Evolutionary conservation across 495 filamentous ascomycete genomes (phyloP).

Genomic region (Neurospora tetrasperma): DNA sequence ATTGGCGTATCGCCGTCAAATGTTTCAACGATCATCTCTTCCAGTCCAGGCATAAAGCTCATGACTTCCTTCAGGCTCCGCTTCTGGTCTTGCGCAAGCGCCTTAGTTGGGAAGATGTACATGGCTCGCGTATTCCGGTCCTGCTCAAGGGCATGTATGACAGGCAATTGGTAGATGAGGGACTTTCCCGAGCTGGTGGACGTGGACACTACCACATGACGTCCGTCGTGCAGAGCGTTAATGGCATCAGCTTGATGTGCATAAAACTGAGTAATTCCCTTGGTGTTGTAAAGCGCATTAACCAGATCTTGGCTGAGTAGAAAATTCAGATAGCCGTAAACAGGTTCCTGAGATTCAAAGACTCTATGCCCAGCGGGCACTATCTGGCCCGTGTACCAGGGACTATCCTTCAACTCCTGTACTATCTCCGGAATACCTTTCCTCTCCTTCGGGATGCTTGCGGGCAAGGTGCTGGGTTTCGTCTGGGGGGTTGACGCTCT

Average conservation of each 20-base stretch:
- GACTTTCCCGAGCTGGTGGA: constrained; percentile 96
- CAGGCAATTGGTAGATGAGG: constrained; percentile 90
- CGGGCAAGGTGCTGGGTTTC: constrained; percentile 39
- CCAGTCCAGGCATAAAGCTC: constrained; percentile 64
- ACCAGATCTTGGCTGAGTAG: constrained; percentile 81
- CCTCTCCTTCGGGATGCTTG: constrained; percentile 70
- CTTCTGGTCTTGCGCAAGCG: constrained; percentile 88
- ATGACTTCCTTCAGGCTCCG: constrained; percentile 81
- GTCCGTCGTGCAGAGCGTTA: constrained; percentile 73
- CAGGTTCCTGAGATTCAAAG: constrained; percentile 74
- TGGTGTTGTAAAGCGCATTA: constrained; percentile 87
- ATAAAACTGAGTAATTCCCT: constrained; percentile 78
- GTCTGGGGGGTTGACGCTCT: constrained; percentile 18
- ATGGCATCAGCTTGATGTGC: constrained; percentile 93
- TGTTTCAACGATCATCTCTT: constrained; percentile 72
- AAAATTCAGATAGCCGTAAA: constrained; percentile 81
- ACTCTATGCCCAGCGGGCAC: constrained; percentile 90
- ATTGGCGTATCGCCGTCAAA: constrained; percentile 94
- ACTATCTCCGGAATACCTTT: constrained; percentile 79
- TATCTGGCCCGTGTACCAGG: constrained; percentile 89
- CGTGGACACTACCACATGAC: constrained; percentile 85
- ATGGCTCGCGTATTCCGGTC: constrained; percentile 72
- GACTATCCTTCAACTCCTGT: constrained; percentile 63
- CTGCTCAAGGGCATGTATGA: constrained; percentile 76
- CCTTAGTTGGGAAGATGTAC: constrained; percentile 98